Evolutionary conservation across 441 rosid genomes (phyloP), one percentile per base, ranked within the genome.

Genomic region (Populus trichocarpa): DNA sequence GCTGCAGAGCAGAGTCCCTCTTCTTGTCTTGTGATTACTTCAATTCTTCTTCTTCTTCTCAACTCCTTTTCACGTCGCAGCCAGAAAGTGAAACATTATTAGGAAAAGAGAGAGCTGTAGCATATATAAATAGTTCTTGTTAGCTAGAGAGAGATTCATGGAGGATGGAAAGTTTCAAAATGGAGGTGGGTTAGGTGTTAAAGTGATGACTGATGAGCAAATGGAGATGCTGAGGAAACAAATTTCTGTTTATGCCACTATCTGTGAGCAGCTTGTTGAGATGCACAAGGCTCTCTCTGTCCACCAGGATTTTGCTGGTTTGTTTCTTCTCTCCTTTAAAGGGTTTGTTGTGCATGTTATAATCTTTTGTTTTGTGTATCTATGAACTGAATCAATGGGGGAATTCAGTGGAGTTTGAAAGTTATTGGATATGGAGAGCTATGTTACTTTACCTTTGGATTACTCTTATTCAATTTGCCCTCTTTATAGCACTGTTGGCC

Each of bases 131-230:
- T 18, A 18, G 61, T 53, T 5, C 61, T 53, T 53, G 22, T 16
- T 53, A 18, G 61, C 61, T 53, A 53, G 61, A 53, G 8, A 53
- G 8, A 6, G 61, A 68, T 26, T 53, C 33, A 68, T 74, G 73
- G 78, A 32, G 81, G 87, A 85, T 72, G 80, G 66, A 77, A 78
- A 65, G 75, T 70, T 20, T 67, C 76, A 76, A 76, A 81, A 79
- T 74, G 46, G 16, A 30, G 81, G 79, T 11, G 61, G 61, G 61
- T 78, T 82, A 76, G 87, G 82, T 26, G 85, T 86, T 63, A 90
- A 86, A 81, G 96, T 96, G 80, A 93, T 96, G 95, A 96, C 96
- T 23, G 97, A 96, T 74, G 99, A 92, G 78, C 99, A 96, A 73
- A 81, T 92, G 87, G 97, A 94, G 91, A 82, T 86, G 67, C 85